A percentile compares a stretch with the other conserved stretches of the same genome.
Evolutionary conservation across 805 yeast species (phyloP).

Genomic region (Metschnikowia peoriensis): DNA sequence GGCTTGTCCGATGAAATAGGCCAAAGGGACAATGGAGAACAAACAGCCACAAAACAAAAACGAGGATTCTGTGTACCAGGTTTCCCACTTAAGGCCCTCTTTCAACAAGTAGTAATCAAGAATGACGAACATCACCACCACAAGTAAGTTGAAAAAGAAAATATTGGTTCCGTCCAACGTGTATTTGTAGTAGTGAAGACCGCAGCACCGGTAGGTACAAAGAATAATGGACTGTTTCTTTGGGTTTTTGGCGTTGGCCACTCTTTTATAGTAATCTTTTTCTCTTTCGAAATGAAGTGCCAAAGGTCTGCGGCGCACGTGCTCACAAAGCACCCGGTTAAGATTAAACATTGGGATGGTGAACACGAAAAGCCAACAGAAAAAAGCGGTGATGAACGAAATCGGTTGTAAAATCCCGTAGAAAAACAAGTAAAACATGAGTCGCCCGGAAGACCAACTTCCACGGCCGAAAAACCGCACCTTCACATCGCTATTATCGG

Average conservation of each 20-base stretch:
- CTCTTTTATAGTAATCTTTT: slow-evolving; percentile 41
- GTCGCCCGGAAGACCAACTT: slow-evolving; percentile 81
- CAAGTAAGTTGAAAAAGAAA: slow-evolving; percentile 80
- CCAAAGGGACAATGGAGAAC: slow-evolving; percentile 85
- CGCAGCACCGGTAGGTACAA: slow-evolving; percentile 90
- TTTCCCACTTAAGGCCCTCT: slow-evolving; percentile 35
- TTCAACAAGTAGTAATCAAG: slow-evolving; percentile 68
- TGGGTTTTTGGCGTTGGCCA: slow-evolving; percentile 23
- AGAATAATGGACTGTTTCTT: slow-evolving; percentile 60
- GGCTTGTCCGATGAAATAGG: slow-evolving; percentile 97
- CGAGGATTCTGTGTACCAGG: slow-evolving; percentile 57
- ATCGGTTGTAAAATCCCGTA: slow-evolving; percentile 72
- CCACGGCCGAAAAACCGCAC: slow-evolving; percentile 86
- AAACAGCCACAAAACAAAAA: slow-evolving; percentile 73
- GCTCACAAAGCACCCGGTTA: slow-evolving; percentile 62
- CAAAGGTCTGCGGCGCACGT: slow-evolving; percentile 85
- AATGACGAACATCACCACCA: slow-evolving; percentile 78
- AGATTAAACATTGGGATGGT: slow-evolving; percentile 94
- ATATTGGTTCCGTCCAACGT: slow-evolving; percentile 96
- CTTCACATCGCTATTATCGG: slow-evolving; percentile 33
- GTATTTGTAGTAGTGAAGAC: slow-evolving; percentile 90
- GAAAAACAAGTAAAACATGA: slow-evolving; percentile 69
- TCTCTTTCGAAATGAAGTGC: slow-evolving; percentile 76
- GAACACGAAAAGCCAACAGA: slow-evolving; percentile 82
- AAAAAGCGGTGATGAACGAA: slow-evolving; percentile 47